Evolutionary conservation across 495 filamentous ascomycete genomes (phyloP).

Genomic region (Evansstolkia leycettana): DNA sequence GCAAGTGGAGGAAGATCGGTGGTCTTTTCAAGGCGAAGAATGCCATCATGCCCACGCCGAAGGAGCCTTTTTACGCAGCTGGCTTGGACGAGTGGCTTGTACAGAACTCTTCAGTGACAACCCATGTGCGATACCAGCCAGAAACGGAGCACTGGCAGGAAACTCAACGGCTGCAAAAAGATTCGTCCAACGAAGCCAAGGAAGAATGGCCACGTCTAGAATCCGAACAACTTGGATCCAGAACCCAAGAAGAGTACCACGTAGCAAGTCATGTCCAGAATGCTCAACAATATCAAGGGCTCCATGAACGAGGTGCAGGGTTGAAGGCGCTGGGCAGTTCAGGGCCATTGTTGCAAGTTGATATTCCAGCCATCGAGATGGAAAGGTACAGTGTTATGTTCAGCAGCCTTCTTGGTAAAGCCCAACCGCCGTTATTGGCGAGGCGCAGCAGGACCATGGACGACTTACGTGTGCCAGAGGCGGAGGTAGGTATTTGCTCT

Average conservation of each 20-base stretch:
- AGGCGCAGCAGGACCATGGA: constrained; percentile 59
- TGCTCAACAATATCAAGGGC: neutral
- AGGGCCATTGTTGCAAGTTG: constrained; percentile 47
- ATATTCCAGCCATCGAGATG: constrained; percentile 70
- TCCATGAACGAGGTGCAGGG: constrained; percentile 1
- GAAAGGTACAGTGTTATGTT: constrained; percentile 97
- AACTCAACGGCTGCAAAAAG: no score
- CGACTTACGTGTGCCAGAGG: constrained; percentile 40
- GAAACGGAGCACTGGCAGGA: neutral
- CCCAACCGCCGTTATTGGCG: constrained; percentile 40
- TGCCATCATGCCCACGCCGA: constrained; percentile 13
- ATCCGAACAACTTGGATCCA: neutral
- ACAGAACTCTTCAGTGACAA: constrained; percentile 2
- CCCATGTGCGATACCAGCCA: neutral
- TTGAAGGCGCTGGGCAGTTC: constrained; percentile 3
- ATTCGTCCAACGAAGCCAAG: neutral
- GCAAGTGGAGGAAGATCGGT: constrained; percentile 47
- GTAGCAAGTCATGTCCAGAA: neutral
- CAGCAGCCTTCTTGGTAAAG: constrained; percentile 50
- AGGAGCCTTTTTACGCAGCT: constrained; percentile 18
- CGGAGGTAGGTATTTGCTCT: constrained; percentile 13
- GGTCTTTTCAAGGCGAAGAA: constrained; percentile 37
- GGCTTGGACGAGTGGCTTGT: constrained; percentile 8
- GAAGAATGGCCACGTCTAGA: neutral
- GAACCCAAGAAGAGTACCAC: no score